Evolutionary conservation across 495 filamentous ascomycete genomes (phyloP).

Genomic region (Penicillium fimorum): DNA sequence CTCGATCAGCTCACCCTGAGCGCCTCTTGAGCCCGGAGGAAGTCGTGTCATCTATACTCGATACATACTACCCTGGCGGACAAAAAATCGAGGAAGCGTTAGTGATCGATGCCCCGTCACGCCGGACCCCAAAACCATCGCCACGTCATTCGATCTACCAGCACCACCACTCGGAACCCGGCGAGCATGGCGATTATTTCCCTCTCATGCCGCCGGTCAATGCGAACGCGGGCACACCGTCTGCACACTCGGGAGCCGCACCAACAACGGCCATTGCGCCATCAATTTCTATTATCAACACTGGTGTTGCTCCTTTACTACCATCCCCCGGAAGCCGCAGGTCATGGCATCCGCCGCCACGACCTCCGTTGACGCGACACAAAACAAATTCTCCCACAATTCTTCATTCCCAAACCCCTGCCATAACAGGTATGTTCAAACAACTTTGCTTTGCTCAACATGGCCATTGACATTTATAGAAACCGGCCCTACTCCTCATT

Average conservation of each 20-base stretch:
- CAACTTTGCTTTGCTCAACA: not conserved
- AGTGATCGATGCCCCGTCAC: constrained; percentile 80
- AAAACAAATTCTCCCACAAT: constrained; percentile 81
- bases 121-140: constrained; percentile 82
- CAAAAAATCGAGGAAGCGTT: constrained; percentile 89
- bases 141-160: constrained; percentile 60
- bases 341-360: constrained; percentile 43
- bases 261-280: constrained; percentile 27
- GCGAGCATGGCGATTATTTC: constrained; percentile 85
- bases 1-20: constrained; percentile 52
- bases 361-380: constrained; percentile 56
- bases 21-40: constrained; percentile 83
- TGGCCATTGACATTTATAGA: constrained; percentile 31
- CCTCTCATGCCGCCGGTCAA: constrained; percentile 76
- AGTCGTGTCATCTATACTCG: constrained; percentile 70
- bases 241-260: constrained; percentile 41
- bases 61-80: constrained; percentile 83
- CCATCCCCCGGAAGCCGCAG: constrained; percentile 76
- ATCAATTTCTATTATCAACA: constrained; percentile 76
- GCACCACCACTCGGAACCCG: constrained; percentile 58
- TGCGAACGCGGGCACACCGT: constrained; percentile 36
- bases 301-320: constrained; percentile 74
- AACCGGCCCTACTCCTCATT: constrained; percentile 23
- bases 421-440: constrained; percentile 30
- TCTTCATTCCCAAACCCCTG: constrained; percentile 41